Evolutionary conservation across 176 grass and related monocot species (phyloP), one percentile per base, ranked within the genome.

Genomic region (Eremochloa ophiuroides): DNA sequence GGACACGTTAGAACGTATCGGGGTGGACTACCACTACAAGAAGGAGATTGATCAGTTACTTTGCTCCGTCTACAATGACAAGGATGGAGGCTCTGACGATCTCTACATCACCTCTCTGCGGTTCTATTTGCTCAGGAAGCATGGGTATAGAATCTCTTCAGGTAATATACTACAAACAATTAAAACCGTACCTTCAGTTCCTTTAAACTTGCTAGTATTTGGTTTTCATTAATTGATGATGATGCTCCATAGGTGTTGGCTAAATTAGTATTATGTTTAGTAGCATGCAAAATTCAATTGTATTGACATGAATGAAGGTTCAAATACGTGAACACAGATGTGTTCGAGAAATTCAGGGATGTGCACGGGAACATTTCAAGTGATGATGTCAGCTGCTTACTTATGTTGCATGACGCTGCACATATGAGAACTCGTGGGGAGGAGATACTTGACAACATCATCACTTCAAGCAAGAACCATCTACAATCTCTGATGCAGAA

Each of bases 61-160:
- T 7, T 4, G 22, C 10, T 6, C 2, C 3, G 2, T 87, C 5
- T 70, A 85, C 0, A 16, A 67, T 2, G 12, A 69, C 4, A 2
- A 18, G 1, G 64, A 35, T 3, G 18, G 11, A 1, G 25, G 16
- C 0, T 29, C 64, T 7, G 3, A 71, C 8, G 47, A 76, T 50
- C 72, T 87, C 6, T 46, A 62, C 4, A 17, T 20, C 4, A 70
- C 73, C 14, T 75, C 85, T 0, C 25, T 87, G 1, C 5, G 55
- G 39, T 87, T 87, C 53, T 87, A 82, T 35, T 62, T 87, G 15
- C 79, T 82, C 4, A 61, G 85, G 85, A 87, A 87, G 63, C 85
- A 87, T 17, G 85, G 71, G 0, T 82, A 81, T 23, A 9, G 34
- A 11, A 29, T 69, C 39, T 62, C 78, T 48, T 4, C 71, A 5